Evolutionary conservation across 2,329 filamentous ascomycete genomes (phyloP).

Genomic region (Aspergillus unguis): DNA sequence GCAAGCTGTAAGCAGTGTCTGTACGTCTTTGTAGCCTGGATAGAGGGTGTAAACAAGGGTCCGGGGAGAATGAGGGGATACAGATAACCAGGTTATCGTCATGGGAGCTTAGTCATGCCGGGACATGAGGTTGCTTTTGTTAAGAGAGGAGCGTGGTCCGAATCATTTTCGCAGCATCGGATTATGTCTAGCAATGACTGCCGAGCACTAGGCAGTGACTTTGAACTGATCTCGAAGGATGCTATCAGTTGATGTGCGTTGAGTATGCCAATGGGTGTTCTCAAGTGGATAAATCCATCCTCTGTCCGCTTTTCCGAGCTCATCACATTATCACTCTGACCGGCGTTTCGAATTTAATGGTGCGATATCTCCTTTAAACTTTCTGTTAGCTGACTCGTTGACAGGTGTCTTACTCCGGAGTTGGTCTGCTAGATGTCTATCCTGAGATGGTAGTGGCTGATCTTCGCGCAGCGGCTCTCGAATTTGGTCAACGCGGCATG

Average conservation of each 20-base stretch:
- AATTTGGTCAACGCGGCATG: too few species aligned
- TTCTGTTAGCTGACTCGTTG: not conserved
- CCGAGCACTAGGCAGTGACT: too few species aligned
- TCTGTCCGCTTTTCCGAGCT: not conserved
- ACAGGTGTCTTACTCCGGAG: too few species aligned
- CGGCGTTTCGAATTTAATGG: conserved; percentile 12
- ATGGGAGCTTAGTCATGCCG: not conserved
- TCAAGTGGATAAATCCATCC: not conserved
- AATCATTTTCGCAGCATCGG: not conserved
- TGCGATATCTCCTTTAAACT: conserved; percentile 2
- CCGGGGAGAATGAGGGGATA: too few species aligned
- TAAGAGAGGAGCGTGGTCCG: not conserved
- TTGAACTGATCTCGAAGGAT: too few species aligned
- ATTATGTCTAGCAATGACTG: not conserved
- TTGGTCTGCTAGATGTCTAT: too few species aligned
- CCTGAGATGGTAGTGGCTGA: too few species aligned
- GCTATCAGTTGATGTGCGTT: too few species aligned
- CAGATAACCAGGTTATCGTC: not conserved
- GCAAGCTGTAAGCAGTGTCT: not conserved
- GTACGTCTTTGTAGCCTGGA: not conserved
- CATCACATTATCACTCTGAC: conserved; percentile 19
- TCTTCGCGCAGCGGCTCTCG: too few species aligned
- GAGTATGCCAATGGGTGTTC: not conserved
- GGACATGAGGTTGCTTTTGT: not conserved
- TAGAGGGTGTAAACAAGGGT: not conserved